Evolutionary conservation across 306 rosid species (phyloP), one percentile per base, ranked within the genome.

Genomic region (Sechiopsis laciniata): DNA sequence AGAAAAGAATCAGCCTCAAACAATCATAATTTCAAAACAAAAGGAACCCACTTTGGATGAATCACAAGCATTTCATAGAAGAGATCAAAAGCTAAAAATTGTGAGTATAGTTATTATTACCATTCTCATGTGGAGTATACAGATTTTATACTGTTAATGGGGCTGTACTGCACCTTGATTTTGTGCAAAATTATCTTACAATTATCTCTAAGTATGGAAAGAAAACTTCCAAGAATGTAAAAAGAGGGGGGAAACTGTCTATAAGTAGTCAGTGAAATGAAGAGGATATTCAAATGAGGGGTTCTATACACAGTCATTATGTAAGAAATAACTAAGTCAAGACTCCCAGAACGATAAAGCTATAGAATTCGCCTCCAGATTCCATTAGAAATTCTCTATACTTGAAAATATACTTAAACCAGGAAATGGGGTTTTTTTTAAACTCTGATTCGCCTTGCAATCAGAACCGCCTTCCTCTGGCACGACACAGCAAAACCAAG

Each of bases 371-470:
- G 58, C 73, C 73, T 69, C 73, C 57, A 69, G 13, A 48, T 69
- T 22, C 58, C 73, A 69, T 22, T 7, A 69, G 73, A 69, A 64
- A 24, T 50, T 69, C 73, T 69, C 73, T 69, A 50, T 48, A 69
- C 58, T 69, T 48, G 22, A 68, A 68, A 68, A 68, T 68, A 55
- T 21, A 68, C 73, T 68, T 67, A 21, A 68, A 68, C 26, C 12
- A 69, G 21, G 58, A 69, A 46, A 69, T 48, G 58, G 56, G 42
- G 2, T 19, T 67, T 4, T 4, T 2, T 51, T 14, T 51, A 32
- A 2, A 8, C 35, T 69, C 74, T 24, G 42, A 70, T 32, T 51
- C 20, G 42, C 56, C 59, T 70, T 26, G 1, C 26, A 16, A 70
- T 70, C 59, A 12, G 24, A 52, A 51, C 9, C 15, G 46, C 74